Base-by-base conservation (phyloP, 2,329 filamentous ascomycete species). In the Sporothrix pallida region DNA sequence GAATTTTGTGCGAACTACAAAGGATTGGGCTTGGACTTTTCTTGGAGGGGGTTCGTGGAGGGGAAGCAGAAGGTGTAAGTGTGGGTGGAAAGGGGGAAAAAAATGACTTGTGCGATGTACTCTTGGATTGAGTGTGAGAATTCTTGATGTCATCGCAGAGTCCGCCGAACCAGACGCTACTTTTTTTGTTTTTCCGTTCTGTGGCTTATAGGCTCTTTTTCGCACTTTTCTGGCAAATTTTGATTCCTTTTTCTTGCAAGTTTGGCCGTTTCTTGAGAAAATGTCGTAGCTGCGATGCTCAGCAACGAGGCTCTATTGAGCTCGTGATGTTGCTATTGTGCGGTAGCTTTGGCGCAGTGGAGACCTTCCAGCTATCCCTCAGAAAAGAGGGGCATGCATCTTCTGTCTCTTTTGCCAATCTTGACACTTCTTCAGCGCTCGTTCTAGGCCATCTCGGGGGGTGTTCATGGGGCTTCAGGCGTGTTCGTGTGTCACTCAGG, bases 271-370 rank as follows among this genome's bases (percentile, higher is more conserved):
- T 0, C 1, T 42, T 56, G 48, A 15, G 15, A 20, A 20, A 37
- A 26, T 52, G 65, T 37, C 37, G 60, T 3, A 31, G 46, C 42
- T 20, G 12, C 20, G 67, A 15, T 1, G 5, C 42, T 3, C 37
- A 58, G 58, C 48, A 46, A 68, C 62, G 62, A 67, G 42, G 62
- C 31, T 52, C 60, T 50, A 60, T 71, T 71, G 54, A 60, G 20
- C 52, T 26, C 15, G 3, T 9, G 70, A 48, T 26, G 23, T 42
- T 71, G 56, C 70, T 71, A 71, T 71, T 71, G 70, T 71, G 37
- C 56, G 46, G 37, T 20, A 20, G 10, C 15, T n/a, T 48, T 48
- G 31, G 9, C 42, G 69, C 23, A 0, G 15, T 50, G 54, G 9
- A 42, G 1, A 15, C 20, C 69, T 71, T 46, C 20, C 54, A 48